A percentile compares a stretch with the other conserved stretches of the same genome.
Evolutionary conservation across 179 eudicot genomes (phyloP).

Genomic region (Silene coronaria): DNA sequence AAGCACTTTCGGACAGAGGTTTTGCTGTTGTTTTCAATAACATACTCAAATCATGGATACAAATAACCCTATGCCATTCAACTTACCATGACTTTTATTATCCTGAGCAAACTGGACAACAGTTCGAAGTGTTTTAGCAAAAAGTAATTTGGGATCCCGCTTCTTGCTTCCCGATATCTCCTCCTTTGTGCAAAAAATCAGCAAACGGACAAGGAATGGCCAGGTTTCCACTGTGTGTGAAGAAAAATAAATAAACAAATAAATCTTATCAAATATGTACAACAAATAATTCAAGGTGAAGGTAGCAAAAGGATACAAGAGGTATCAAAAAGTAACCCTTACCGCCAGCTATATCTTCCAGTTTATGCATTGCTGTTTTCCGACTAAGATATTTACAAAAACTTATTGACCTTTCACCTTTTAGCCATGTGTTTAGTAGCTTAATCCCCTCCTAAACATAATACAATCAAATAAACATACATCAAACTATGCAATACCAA

Average conservation of each 20-base stretch:
- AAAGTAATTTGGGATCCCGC: conserved; percentile 62
- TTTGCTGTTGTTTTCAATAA: background rate
- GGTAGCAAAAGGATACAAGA: background rate
- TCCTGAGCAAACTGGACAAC: conserved; percentile 77
- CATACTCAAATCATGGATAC: background rate
- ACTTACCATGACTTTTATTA: conserved; percentile 32
- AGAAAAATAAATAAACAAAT: background rate
- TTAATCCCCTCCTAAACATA: conserved; percentile 77
- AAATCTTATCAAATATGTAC: background rate
- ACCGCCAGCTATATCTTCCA: conserved; percentile 68
- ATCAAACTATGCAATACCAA: background rate
- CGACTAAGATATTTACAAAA: conserved; percentile 65
- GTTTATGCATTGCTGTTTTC: conserved; percentile 55
- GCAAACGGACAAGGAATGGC: conserved; percentile 71
- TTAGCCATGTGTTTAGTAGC: conserved; percentile 75
- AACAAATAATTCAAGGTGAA: background rate
- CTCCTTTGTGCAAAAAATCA: conserved; percentile 49
- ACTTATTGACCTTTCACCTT: conserved; percentile 65
- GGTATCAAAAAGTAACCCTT: conserved; percentile 25
- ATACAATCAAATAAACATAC: conserved; percentile 8
- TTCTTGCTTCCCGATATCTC: conserved; percentile 76
- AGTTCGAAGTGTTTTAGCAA: conserved; percentile 76
- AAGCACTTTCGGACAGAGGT: background rate
- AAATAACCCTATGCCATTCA: background rate
- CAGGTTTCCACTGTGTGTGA: conserved; percentile 73